A percentile compares a stretch with the other conserved stretches of the same genome.
phyloP scores from a whole-genome alignment of 176 grass and related monocot species.

The Avena atlantica region DNA sequence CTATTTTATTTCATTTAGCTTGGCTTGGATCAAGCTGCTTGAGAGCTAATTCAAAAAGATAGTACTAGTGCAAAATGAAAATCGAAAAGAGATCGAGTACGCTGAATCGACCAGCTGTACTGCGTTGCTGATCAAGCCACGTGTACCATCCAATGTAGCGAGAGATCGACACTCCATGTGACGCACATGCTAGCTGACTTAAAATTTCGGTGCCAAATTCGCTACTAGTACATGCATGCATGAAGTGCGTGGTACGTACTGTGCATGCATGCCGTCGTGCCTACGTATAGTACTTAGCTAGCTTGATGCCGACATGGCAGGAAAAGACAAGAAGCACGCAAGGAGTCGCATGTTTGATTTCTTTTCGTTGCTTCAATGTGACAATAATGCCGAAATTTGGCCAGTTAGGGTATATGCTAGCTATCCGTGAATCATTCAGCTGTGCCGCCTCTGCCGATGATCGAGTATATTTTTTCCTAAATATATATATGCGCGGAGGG shows the following conservation, averaged over 20 bases:
- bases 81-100: not conserved
- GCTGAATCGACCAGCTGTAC: not conserved
- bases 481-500: not conserved
- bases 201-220: not conserved
- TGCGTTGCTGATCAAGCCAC: not conserved
- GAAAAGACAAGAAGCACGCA: not conserved
- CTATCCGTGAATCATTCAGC: not conserved
- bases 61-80: too few species aligned
- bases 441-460: not conserved
- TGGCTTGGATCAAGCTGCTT: too few species aligned
- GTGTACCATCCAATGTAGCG: not conserved
- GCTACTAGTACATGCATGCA: not conserved
- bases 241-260: not conserved
- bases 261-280: not conserved
- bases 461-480: too few species aligned
- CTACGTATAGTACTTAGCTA: not conserved
- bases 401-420: not conserved
- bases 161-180: not conserved
- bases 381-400: not conserved
- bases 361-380: not conserved
- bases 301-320: not conserved
- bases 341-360: not conserved
- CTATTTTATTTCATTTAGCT: not conserved
- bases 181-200: not conserved
- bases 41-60: not conserved